Evolutionary conservation across 2,329 filamentous ascomycete genomes (phyloP), one percentile per base, ranked within the genome.

Genomic region (Colletotrichum sp.): DNA sequence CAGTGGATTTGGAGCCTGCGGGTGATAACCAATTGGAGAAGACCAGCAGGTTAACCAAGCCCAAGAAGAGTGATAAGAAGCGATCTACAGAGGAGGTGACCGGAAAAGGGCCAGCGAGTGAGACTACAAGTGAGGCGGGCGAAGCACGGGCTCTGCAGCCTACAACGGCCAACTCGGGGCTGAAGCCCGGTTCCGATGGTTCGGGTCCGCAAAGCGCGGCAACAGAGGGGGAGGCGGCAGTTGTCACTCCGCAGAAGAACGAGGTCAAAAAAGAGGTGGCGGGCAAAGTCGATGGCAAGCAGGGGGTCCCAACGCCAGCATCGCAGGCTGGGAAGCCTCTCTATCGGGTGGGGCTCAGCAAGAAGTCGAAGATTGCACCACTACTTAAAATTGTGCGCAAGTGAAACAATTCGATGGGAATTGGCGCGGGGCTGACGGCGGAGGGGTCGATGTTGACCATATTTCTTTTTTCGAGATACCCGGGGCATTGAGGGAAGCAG

Each of bases 291-390:
- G 32, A 79, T 74, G 55, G 59, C 63, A 77, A 77, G 63, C 73
- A 78, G 18, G 52, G 74, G 30, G 26, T 64, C 69, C 18, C 36
- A 61, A 57, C 74, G 39, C 36, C 67, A 61, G 67, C 76, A 57
- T 72, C 75, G 16, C 79, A 79, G 69, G 78, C 72, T 7, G 78
- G 79, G 16, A 88, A 87, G 76, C 87, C 87, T 18, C 77, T 85
- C 18, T 89, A 88, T 77, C 85, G 89, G 18, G 88, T 91, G 70
- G 89, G 89, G 5, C 80, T 90, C 78, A 90, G 89, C 82, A 90
- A 86, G 80, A 84, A 81, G 79, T 85, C 85, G 21, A 84, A 87
- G 73, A 90, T 91, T 75, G 87, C 89, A 43, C 88, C 89, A 32
- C 80, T 91, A 69, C 82, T 91, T 30, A 90, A 90, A 81, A 85